Evolutionary conservation across 225 moss, liverwort and hornwort species (phyloP), one percentile per base, ranked within the genome.

Genomic region (Pseudoscleropodium purum): DNA sequence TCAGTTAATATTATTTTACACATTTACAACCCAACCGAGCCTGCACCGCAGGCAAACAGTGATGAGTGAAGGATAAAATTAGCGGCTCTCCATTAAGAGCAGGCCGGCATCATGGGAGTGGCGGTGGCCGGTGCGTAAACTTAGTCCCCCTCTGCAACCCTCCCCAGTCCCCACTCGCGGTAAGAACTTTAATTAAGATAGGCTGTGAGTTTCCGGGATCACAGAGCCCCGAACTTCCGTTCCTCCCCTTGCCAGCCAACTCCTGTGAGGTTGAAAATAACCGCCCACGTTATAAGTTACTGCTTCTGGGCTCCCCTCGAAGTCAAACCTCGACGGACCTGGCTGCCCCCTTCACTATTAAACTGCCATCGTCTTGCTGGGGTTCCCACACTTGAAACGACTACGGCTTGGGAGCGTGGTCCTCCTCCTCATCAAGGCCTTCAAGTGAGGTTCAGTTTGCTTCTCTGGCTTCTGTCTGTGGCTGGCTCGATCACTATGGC

Each of bases 251-350:
- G 67, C 45, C 64, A 47, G 63, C 65, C 47, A 25, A 33, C 65
- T 49, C 21, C 21, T 18, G 2, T 52, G 52, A 27, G 30, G 52
- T n/a, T 63, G 83, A 49, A 88, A 83, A 83, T 82, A n/a, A 82
- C 82, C 73, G 52, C 74, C 83, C 52, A 34, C 25, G 57, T 8
- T 79, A 69, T 13, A 54, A 67, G 79, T 65, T 79, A 76, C 77
- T 62, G 83, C 66, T 66, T 82, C 59, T 56, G 41, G 34, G 16
- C 60, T 63, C 10, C 9, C 37, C 16, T 18, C 51, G 65, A 87
- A 88, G 91, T 91, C 91, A 91, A 91, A 91, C 91, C 84, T 85
- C 84, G 84, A 79, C 80, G 91, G 77, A 87, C 79, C 79, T 74
- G 43, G 16, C 85, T 78, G 43, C 29, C 52, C 61, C 85, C 11